These are phyloP conservation scores for Leccinum subtestaceum DNA, from an alignment of 768 basidiomycete species.

Conservation along the genomic window DNA sequence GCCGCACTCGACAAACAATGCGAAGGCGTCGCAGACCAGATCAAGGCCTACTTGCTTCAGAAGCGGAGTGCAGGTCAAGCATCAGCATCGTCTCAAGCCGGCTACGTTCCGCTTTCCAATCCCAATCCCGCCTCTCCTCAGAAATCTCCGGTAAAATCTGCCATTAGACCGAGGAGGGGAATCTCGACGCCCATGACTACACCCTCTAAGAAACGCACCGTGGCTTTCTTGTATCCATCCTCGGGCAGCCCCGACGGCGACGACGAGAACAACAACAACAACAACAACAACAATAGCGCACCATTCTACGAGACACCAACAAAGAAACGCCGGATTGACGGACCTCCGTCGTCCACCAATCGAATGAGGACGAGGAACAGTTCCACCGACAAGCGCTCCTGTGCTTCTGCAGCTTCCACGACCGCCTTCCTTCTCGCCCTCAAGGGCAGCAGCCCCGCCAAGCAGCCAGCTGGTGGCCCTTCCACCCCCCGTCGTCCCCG, in stretches of 20 bases:
- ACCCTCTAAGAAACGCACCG: slow-evolving; percentile 34
- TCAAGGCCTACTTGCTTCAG: slow-evolving; percentile 14
- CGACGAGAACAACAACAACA: background rate
- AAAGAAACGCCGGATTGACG: slow-evolving; percentile 38
- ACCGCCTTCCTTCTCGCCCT: slow-evolving; percentile 22
- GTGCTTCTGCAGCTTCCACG: background rate
- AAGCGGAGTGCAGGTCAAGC: background rate
- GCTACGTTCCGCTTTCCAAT: background rate
- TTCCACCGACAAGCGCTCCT: slow-evolving; percentile 12
- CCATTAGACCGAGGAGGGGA: slow-evolving; percentile 12
- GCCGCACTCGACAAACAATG: slow-evolving; percentile 24
- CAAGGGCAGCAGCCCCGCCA: slow-evolving; percentile 6
- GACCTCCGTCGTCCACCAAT: slow-evolving; percentile 2
- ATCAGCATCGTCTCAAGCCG: slow-evolving; percentile 1
- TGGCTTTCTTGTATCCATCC: slow-evolving; percentile 14
- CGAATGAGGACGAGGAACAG: slow-evolving; percentile 13
- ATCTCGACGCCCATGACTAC: slow-evolving; percentile 3
- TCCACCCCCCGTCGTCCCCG: slow-evolving; percentile 25
- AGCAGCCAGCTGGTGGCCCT: slow-evolving; percentile 10
- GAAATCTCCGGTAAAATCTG: slow-evolving; percentile 23
- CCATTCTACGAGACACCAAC: slow-evolving; percentile 41
- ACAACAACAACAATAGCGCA: background rate
- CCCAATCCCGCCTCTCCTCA: slow-evolving; percentile 7
- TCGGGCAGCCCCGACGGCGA: slow-evolving; percentile 16
- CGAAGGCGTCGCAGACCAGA: slow-evolving; percentile 23